Evolutionary conservation across 2,329 filamentous ascomycete genomes (phyloP).

Genomic region (Lecanicillium sp.): DNA sequence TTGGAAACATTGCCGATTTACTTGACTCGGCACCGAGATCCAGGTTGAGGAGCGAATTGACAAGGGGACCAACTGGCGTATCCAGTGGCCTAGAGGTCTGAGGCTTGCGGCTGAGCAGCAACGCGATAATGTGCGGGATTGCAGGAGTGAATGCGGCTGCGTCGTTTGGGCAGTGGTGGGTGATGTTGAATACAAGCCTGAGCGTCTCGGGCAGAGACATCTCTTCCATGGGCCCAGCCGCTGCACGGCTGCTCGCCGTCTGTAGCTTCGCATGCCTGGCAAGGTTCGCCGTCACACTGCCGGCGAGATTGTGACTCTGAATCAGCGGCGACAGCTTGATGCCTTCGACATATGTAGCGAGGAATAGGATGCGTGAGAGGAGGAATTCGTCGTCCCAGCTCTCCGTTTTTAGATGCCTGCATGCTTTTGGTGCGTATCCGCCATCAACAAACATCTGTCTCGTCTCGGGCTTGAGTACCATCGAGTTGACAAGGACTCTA

Average conservation of each 20-base stretch:
- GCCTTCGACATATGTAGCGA: conserved; percentile 44
- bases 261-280: conserved; percentile 56
- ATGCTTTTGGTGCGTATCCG: conserved; percentile 56
- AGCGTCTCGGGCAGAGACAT: conserved; percentile 79
- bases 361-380: conserved; percentile 38
- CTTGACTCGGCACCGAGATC: conserved; percentile 55
- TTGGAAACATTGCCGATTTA: conserved; percentile 59
- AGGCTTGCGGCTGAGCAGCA: conserved; percentile 57
- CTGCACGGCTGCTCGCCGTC: conserved; percentile 25
- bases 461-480: conserved; percentile 48
- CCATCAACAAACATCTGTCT: conserved; percentile 30
- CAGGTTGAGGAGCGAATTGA: conserved; percentile 79
- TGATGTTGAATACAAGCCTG: conserved; percentile 86
- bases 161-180: conserved; percentile 63
- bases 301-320: conserved; percentile 33
- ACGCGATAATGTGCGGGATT: conserved; percentile 62
- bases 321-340: conserved; percentile 44
- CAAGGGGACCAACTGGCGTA: conserved; percentile 60
- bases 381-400: conserved; percentile 83
- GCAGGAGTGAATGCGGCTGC: conserved; percentile 57
- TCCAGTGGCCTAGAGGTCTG: conserved; percentile 63
- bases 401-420: conserved; percentile 65
- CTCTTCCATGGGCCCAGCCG: conserved; percentile 57
- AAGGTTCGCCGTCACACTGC: conserved; percentile 65
- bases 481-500: conserved; percentile 74